These are phyloP conservation scores for Schizochytrium sp. DNA, from an alignment of 108 stramenopile genomes.

Conservation along the genomic window DNA sequence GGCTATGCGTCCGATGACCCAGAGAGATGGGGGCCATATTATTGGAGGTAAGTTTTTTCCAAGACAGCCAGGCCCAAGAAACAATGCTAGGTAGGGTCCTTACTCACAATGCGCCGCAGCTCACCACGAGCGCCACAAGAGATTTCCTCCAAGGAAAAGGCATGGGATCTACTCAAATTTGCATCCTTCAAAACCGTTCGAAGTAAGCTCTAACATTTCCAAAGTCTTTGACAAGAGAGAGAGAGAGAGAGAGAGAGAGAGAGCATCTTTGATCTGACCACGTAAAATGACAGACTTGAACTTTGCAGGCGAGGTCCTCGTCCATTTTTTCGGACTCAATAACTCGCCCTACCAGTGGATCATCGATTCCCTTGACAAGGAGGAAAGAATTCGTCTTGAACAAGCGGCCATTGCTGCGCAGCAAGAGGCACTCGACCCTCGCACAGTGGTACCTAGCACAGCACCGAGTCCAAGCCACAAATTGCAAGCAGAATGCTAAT, in stretches of 20 bases:
- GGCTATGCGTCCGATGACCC: too few relatives aligned
- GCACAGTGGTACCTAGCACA: background rate
- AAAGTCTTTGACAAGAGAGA: background rate
- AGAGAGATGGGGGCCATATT: too few relatives aligned
- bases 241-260: background rate
- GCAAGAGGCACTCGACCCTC: background rate
- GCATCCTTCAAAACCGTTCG: background rate
- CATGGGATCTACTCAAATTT: background rate
- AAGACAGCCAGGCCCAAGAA: too few relatives aligned
- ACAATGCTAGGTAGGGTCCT: too few relatives aligned
- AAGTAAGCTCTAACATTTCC: background rate
- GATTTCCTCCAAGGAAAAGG: background rate
- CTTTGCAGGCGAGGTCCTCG: background rate
- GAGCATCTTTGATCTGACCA: too few relatives aligned
- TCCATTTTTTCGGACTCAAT: background rate
- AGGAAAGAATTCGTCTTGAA: background rate
- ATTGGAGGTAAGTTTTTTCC: too few relatives aligned
- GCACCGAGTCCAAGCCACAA: background rate
- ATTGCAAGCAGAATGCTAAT: too few relatives aligned
- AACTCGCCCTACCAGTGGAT: background rate
- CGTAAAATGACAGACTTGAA: background rate
- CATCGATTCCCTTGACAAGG: background rate
- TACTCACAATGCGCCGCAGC: too few relatives aligned
- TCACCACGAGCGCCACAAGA: background rate
- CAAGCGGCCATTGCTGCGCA: background rate